Evolutionary conservation across 768 basidiomycete species (phyloP), one percentile per base, ranked within the genome.

Genomic region (Auricularia sp.): DNA sequence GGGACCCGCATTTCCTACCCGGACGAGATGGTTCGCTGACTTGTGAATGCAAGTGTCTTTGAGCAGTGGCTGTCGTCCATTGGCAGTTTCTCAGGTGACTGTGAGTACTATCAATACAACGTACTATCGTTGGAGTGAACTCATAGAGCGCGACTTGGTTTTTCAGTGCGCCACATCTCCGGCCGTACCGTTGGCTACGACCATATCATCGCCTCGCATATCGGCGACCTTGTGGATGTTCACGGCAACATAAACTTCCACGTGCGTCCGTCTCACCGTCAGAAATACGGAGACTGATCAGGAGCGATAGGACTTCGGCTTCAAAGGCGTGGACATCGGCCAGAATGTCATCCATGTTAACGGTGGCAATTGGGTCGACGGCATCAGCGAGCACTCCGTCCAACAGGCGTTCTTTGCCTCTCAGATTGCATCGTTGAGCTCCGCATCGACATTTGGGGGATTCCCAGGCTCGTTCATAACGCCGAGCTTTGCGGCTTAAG

Each of bases 141-240:
- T 29, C 29, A 29, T 29, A 29, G 29, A 29, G 29, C 29, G 29
- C 29, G 29, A 29, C 29, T 29, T 29, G 29, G 29, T 18, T 16
- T 10, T 18, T 51, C 47, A 51, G 47, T 66, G 14, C 39, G 44
- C n/a, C 66, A 63, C 59, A 3, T 44, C 5, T 43, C 53, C 3
- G 62, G 62, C 10, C 54, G 62, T 56, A 35, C 29, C 8, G 63
- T 64, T n/a, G 63, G 63, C 4, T 66, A 44, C 63, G 66, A 66
- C 59, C 21, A 23, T n/a, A 10, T 33, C 33, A 61, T 66, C 39
- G 63, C 66, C 18, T 44, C 39, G 18, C 62, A 66, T 34, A 66
- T 66, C 60, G 58, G 56, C 34, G 21, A 34, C 18, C 43, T 66
- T 58, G 56, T 64, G 43, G 63, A 64, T 36, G 39, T 33, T 2